These are phyloP conservation scores for sweet orange (Citrus sinensis) DNA, from an alignment of 345 rosid genomes.

Conservation along the genomic window DVS_A1.0 CM039167.1:25365001-25365500, in stretches of 20 bases:
- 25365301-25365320: constrained; percentile 55
- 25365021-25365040: background rate
- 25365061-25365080: background rate
- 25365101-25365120: background rate
- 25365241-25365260: background rate
- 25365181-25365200: background rate
- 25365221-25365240: background rate
- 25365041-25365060: background rate
- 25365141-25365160: background rate
- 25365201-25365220: background rate
- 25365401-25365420: constrained; percentile 65
- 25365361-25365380: constrained; percentile 83
- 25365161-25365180: background rate
- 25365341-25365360: constrained; percentile 80
- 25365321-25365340: constrained; percentile 57
- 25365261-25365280: background rate
- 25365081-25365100: background rate
- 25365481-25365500: constrained; percentile 38
- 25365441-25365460: constrained; percentile 43
- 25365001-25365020: background rate
- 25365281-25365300: background rate
- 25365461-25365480: constrained; percentile 55
- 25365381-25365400: constrained; percentile 73
- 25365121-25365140: background rate
- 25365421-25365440: constrained; percentile 50